Conservation (phyloP, 176 grass and related monocot genomes). For the Thinopyrum elongatum region DNA sequence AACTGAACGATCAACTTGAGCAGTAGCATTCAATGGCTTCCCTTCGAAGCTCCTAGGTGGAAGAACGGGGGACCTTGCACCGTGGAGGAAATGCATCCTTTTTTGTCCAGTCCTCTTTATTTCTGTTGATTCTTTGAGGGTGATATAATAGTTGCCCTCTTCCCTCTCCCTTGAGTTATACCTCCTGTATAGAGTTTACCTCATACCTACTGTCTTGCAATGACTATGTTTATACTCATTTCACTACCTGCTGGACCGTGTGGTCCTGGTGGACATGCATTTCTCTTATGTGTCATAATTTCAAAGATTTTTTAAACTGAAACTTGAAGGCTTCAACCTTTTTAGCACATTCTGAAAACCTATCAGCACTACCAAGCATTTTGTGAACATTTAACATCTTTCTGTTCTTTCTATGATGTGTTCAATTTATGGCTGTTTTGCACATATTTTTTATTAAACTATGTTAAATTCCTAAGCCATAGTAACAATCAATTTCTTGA, state of each 20-base stretch:
- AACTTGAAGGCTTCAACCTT: too few relatives aligned
- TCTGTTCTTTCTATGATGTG: too few relatives aligned
- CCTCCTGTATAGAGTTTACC: constrained; percentile 7
- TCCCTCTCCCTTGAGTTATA: not conserved
- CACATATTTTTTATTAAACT: too few relatives aligned
- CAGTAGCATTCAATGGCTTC: constrained; percentile 19
- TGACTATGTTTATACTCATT: constrained; percentile 1
- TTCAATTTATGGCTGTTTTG: too few relatives aligned
- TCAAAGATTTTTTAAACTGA: not conserved
- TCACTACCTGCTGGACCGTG: not conserved
- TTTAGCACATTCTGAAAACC: too few relatives aligned
- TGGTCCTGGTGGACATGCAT: not conserved
- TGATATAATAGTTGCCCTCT: not conserved
- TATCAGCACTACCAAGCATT: too few relatives aligned
- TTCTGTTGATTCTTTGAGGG: not conserved
- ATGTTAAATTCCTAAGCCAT: too few relatives aligned
- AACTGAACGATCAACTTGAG: not conserved
- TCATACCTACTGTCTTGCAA: not conserved
- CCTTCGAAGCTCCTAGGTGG: not conserved
- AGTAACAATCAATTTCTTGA: too few relatives aligned
- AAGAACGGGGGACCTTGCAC: constrained; percentile 8
- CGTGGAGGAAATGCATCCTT: constrained; percentile 8
- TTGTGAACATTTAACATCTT: too few relatives aligned
- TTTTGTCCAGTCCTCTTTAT: constrained; percentile 19
- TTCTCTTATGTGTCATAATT: constrained; percentile 1